phyloP scores from a whole-genome alignment of 73 alveolate species.

The Symbiodinium natans region DNA sequence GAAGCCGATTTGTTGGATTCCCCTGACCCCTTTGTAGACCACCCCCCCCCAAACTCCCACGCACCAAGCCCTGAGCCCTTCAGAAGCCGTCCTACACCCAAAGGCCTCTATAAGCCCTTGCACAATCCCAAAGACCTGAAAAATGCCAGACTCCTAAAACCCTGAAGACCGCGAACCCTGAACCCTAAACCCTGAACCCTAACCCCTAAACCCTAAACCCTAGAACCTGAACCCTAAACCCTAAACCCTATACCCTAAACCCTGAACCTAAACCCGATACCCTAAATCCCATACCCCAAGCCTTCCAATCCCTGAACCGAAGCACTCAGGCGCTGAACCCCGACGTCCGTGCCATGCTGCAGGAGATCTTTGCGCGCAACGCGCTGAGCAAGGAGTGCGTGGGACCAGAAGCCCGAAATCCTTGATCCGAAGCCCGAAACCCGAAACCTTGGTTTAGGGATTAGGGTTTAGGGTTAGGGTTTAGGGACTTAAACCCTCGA shows the following conservation, averaged over 20 bases:
- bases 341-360: background rate
- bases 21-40: too few relatives aligned
- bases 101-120: background rate
- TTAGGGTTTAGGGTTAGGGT: too few relatives aligned
- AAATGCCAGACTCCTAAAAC: too few relatives aligned
- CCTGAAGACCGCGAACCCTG: too few relatives aligned
- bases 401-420: background rate
- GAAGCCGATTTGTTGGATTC: too few relatives aligned
- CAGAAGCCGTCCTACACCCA: background rate
- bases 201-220: too few relatives aligned
- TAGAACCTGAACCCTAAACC: background rate
- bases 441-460: background rate
- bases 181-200: too few relatives aligned
- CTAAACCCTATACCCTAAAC: background rate
- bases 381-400: conserved; percentile 33
- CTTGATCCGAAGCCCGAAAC: background rate
- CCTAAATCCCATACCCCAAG: too few relatives aligned
- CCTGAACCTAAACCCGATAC: background rate
- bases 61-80: background rate
- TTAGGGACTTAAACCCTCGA: too few relatives aligned
- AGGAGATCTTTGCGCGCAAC: conserved; percentile 17
- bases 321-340: background rate
- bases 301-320: too few relatives aligned
- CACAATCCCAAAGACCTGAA: too few relatives aligned
- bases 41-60: too few relatives aligned